Percentiles rank a stretch among this genome's conserved stretches.
phyloP scores from a whole-genome alignment of 768 basidiomycete species.

The Termitomyces sp. region DNA sequence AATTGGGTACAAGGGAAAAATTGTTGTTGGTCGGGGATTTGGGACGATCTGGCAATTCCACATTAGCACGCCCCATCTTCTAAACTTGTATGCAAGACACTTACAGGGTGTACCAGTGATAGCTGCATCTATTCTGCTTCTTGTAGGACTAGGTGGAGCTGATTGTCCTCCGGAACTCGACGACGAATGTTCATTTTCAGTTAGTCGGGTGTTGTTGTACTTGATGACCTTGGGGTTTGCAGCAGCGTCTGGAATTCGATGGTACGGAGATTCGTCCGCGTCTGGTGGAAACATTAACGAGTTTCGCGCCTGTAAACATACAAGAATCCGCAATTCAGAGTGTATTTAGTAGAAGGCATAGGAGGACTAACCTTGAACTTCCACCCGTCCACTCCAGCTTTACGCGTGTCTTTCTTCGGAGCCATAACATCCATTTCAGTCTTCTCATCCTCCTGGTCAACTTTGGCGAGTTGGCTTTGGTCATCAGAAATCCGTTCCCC shows the following conservation, averaged over 20 bases:
- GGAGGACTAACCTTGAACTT: slow-evolving; percentile 61
- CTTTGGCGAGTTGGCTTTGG: slow-evolving; percentile 15
- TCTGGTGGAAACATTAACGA: slow-evolving; percentile 95
- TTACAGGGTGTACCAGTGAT: slow-evolving; percentile 89
- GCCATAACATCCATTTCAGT: slow-evolving; percentile 70
- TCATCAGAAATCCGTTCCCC: slow-evolving; percentile 11
- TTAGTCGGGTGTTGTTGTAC: slow-evolving; percentile 77
- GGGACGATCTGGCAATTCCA: slow-evolving; percentile 48
- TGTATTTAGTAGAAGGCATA: not conserved
- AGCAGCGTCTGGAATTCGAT: slow-evolving; percentile 29
- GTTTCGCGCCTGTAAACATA: slow-evolving; percentile 71
- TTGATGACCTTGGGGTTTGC: slow-evolving; percentile 59
- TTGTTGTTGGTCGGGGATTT: slow-evolving; percentile 47
- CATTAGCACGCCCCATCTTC: slow-evolving; percentile 1
- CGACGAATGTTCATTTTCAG: slow-evolving; percentile 56
- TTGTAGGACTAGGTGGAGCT: slow-evolving; percentile 82
- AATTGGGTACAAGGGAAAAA: slow-evolving; percentile 75
- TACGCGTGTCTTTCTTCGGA: slow-evolving; percentile 64
- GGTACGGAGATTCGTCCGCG: slow-evolving; percentile 79
- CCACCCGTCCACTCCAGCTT: slow-evolving; percentile 77
- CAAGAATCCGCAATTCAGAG: not conserved
- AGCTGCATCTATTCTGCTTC: slow-evolving; percentile 87
- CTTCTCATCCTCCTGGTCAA: slow-evolving; percentile 24
- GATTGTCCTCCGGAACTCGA: slow-evolving; percentile 37
- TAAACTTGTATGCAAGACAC: slow-evolving; percentile 20